Base-by-base conservation (phyloP, 257 asterid genomes). In the Misopates orontium region DNA sequence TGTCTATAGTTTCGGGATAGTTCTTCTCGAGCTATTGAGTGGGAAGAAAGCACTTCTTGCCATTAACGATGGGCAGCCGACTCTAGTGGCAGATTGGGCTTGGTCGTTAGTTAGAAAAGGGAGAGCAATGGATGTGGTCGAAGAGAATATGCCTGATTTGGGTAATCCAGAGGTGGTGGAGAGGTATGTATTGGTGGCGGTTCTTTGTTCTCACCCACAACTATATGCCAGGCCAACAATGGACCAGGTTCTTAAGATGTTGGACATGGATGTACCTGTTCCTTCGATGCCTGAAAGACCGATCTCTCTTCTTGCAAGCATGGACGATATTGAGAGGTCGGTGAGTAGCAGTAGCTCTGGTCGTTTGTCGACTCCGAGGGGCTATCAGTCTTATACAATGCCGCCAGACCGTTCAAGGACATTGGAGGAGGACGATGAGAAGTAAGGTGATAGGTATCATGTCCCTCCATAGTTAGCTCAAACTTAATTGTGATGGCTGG, bases 171-270 rank as follows among this genome's bases (percentile, higher is more conserved):
- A 81, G 40, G 81, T 81, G 2, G 73, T 92, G 81, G 98, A 92
- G 85, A 92, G 79, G 79, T 89, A 78, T 66, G 95, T 92, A 56
- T 51, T 89, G 72, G 86, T 92, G 51, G 97, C 91, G 2, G 87
- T 92, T 65, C 80, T 92, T 8, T 92, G 98, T 62, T 85, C 98
- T 0, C 98, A 92, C 61, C 98, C 98, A 6, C 95, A 89, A 19
- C 54, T 90, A 19, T 82, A 85, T 50, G 98, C 90, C 8, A 79
- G 98, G 80, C 98, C 97, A 19, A 85, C 95, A 0, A 92, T 92
- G 98, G 95, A 92, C 65, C 95, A 84, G 64, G 95, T 85, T 10
- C 88, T 89, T 16, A 89, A 87, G 81, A 87, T 89, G 93, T 55
- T 92, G 74, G 97, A 92, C 41, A 72, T 74, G n/a, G 95, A 81